Conservation (phyloP, 257 asterid species). For the Penstemon davidsonii region DNA sequence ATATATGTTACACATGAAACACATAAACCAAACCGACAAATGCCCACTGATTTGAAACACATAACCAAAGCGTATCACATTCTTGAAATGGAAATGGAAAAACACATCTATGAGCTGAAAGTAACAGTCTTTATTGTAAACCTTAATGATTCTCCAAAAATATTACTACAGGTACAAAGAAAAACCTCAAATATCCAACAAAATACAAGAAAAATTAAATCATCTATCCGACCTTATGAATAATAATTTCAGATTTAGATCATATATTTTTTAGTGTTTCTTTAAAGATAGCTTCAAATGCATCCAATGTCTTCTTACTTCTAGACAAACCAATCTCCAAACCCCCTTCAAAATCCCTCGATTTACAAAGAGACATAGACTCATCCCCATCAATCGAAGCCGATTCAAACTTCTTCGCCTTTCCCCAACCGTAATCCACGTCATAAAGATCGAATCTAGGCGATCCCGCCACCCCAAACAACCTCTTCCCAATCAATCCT, state of each 20-base stretch:
- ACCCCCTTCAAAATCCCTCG: slow-evolving; percentile 42
- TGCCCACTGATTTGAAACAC: too few relatives aligned
- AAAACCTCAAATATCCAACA: too few relatives aligned
- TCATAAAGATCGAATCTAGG: slow-evolving; percentile 45
- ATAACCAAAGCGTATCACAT: too few relatives aligned
- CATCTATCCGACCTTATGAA: too few relatives aligned
- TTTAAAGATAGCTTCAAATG: slow-evolving; percentile 29
- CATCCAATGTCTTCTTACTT: slow-evolving; percentile 25
- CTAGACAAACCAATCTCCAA: slow-evolving; percentile 43
- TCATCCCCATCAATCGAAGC: slow-evolving; percentile 41
- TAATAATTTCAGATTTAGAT: neutral
- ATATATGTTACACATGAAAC: too few relatives aligned
- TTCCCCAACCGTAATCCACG: slow-evolving; percentile 47
- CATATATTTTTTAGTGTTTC: slow-evolving; percentile 26
- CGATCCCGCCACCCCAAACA: slow-evolving; percentile 45
- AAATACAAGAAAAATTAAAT: too few relatives aligned
- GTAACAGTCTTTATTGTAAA: too few relatives aligned
- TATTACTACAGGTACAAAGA: too few relatives aligned
- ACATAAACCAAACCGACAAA: too few relatives aligned
- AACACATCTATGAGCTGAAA: too few relatives aligned
- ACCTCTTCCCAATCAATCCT: slow-evolving; percentile 40
- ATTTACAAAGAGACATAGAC: slow-evolving; percentile 44
- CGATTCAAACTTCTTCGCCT: slow-evolving; percentile 40
- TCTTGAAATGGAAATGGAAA: too few relatives aligned
- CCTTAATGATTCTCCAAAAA: too few relatives aligned